Conservation (phyloP, 192 early-diverging fungal genomes). For the Backusella luteola region DNA sequence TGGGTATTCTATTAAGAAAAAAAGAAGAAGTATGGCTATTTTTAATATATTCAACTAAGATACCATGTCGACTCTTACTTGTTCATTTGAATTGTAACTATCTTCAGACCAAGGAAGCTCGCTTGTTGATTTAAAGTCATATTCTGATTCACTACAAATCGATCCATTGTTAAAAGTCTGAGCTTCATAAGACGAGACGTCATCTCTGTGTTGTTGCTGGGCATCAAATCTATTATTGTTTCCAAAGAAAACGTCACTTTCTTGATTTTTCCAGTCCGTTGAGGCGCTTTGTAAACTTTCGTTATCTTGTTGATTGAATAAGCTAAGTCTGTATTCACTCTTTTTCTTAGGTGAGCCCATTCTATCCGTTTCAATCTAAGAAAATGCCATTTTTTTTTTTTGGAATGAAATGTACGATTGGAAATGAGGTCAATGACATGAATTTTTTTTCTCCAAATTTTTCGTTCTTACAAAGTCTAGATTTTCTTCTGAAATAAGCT, state of each 20-base stretch:
- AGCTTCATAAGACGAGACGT: not conserved
- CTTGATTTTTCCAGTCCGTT: not conserved
- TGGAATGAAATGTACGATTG: too few species aligned
- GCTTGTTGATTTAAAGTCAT: not conserved
- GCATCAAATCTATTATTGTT: not conserved
- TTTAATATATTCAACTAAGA: not conserved
- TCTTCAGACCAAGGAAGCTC: not conserved
- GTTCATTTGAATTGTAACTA: not conserved
- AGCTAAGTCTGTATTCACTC: not conserved
- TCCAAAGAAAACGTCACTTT: not conserved
- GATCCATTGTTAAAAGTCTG: not conserved
- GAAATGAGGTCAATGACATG: not conserved
- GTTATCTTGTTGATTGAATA: slow-evolving; percentile 2
- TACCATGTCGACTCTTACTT: not conserved
- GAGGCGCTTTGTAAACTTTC: not conserved
- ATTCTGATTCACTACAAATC: not conserved
- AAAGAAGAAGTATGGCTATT: not conserved
- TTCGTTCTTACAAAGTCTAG: not conserved
- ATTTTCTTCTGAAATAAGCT: slow-evolving; percentile 37
- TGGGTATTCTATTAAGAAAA: not conserved
- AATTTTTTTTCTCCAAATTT: not conserved
- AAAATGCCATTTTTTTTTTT: not conserved
- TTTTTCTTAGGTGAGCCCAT: not conserved
- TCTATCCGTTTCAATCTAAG: not conserved
- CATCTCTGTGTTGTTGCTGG: not conserved